phyloP scores from a whole-genome alignment of 2,329 filamentous ascomycete genomes.

The Botrytis elliptica region DNA sequence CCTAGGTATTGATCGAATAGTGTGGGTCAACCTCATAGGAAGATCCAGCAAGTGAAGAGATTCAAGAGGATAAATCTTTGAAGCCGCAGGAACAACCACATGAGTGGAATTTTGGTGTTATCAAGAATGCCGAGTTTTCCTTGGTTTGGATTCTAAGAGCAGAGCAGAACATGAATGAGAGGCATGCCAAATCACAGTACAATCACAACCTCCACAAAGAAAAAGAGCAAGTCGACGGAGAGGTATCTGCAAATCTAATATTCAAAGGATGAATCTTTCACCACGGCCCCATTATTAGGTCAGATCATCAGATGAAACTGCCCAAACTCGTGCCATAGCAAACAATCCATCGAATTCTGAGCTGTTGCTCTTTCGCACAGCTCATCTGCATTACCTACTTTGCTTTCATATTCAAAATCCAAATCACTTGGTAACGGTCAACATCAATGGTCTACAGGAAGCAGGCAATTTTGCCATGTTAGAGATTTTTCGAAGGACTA shows the following conservation, averaged over 20 bases:
- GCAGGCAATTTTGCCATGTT: neutral
- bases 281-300: too few relatives aligned
- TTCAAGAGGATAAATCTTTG: neutral
- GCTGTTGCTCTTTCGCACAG: neutral
- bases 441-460: neutral
- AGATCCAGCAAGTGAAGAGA: neutral
- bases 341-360: neutral
- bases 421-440: neutral
- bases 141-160: neutral
- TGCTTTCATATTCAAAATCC: neutral
- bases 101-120: neutral
- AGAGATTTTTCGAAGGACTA: neutral
- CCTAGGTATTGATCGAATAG: neutral
- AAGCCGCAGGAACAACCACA: neutral
- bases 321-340: neutral
- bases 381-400: neutral
- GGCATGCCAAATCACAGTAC: neutral
- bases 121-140: neutral
- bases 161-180: neutral
- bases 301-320: neutral
- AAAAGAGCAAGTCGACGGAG: neutral
- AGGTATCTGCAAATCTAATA: too few relatives aligned
- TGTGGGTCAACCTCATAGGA: neutral
- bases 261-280: neutral
- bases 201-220: too few relatives aligned